These are phyloP conservation scores for Hysterangium stoloniferum DNA, from an alignment of 768 basidiomycete genomes.

Conservation along the genomic window DNA sequence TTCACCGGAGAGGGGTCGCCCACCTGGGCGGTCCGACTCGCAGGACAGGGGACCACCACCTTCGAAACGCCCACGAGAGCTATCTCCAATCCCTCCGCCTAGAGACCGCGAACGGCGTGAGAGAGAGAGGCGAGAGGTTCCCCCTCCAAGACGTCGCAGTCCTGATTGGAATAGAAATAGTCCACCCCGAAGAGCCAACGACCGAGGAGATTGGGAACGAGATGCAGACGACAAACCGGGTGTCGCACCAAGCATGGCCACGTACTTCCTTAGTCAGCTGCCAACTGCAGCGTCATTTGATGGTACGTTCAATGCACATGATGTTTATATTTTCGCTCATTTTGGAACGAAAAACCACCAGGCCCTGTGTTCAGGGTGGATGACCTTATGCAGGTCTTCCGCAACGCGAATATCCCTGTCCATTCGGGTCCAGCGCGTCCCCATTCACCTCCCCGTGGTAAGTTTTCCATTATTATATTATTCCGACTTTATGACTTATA, in stretches of 20 bases:
- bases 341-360: slow-evolving; percentile 23
- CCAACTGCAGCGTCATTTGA: slow-evolving; percentile 73
- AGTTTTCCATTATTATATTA: slow-evolving; percentile 13
- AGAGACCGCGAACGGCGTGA: slow-evolving; percentile 13
- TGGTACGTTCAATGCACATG: slow-evolving; percentile 55
- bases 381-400: slow-evolving; percentile 80
- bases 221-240: slow-evolving; percentile 32
- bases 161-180: slow-evolving; percentile 18
- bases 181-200: slow-evolving; percentile 4
- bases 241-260: slow-evolving; percentile 42
- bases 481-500: slow-evolving; percentile 16
- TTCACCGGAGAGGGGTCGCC: slow-evolving; percentile 10
- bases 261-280: slow-evolving; percentile 80
- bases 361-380: slow-evolving; percentile 88
- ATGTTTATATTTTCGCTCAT: slow-evolving; percentile 2
- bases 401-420: slow-evolving; percentile 68
- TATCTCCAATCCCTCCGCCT: slow-evolving; percentile 17
- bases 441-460: slow-evolving; percentile 44
- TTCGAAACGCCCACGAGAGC: slow-evolving; percentile 12
- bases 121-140: slow-evolving; percentile 26
- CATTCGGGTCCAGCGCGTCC: slow-evolving; percentile 36
- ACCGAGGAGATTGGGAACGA: slow-evolving; percentile 37
- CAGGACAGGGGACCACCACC: slow-evolving; percentile 11
- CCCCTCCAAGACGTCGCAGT: slow-evolving; percentile 30
- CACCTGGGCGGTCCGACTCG: slow-evolving; percentile 2